Evolutionary conservation across 495 filamentous ascomycete species (phyloP).

Genomic region (Pseudomonodictys pantanalensis): DNA sequence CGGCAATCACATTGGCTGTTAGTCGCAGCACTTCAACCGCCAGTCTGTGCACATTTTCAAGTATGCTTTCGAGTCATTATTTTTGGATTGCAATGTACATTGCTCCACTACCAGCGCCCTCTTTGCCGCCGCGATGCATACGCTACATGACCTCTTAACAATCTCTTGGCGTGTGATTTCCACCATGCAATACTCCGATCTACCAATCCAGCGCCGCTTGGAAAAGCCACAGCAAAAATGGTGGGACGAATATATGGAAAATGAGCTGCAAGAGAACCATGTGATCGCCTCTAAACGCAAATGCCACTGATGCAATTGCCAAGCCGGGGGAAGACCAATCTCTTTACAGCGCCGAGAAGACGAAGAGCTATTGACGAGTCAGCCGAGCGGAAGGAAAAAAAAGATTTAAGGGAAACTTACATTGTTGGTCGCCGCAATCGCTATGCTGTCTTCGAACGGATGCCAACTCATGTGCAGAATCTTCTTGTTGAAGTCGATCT

Average conservation of each 20-base stretch:
- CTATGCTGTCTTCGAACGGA: slow-evolving; percentile 98
- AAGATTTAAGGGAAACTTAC: slow-evolving; percentile 55
- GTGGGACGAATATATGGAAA: slow-evolving; percentile 8
- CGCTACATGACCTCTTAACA: slow-evolving; percentile 15
- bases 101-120: background rate
- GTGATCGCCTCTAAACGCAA: slow-evolving; percentile 21
- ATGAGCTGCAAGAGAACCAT: slow-evolving; percentile 13
- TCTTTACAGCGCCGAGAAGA: slow-evolving; percentile 90
- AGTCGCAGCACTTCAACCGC: slow-evolving; percentile 9
- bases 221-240: slow-evolving; percentile 14
- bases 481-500: slow-evolving; percentile 99
- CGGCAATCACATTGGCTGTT: background rate
- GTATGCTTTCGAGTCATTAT: too few species aligned
- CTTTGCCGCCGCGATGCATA: slow-evolving; percentile 21
- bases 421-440: slow-evolving; percentile 98
- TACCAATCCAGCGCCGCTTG: slow-evolving; percentile 25
- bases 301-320: slow-evolving; percentile 22
- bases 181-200: slow-evolving; percentile 17
- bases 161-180: slow-evolving; percentile 17
- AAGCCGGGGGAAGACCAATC: slow-evolving; percentile 12
- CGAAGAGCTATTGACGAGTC: slow-evolving; percentile 70
- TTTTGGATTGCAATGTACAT: slow-evolving; percentile 19
- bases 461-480: slow-evolving; percentile 99
- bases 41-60: too few species aligned
- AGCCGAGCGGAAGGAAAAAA: slow-evolving; percentile 32